Base-by-base conservation (phyloP, 345 rosid species). In the Cardamine resedifolia region DNA sequence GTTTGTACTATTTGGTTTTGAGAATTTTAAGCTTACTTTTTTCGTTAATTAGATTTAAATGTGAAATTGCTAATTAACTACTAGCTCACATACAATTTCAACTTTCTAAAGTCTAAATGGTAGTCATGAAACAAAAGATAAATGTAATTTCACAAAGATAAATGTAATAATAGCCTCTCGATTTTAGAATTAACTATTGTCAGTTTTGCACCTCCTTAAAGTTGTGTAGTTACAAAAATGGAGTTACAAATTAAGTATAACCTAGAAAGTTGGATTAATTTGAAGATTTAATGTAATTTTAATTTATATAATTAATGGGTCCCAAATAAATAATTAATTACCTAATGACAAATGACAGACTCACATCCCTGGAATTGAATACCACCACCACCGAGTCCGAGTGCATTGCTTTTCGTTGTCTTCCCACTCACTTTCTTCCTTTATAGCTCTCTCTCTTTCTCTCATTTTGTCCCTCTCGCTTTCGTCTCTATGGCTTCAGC, bases 401-500 rank as follows among this genome's bases (percentile, higher is more conserved):
- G 67, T 58, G 72, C 70, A 58, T 47, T 56, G 36, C 60, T 45
- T 77, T 72, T 60, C 73, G 11, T 71, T 33, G 61, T 68, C 38
- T 64, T 53, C 55, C 79, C 44, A 60, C 66, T 71, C 57, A 30
- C 69, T 72, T 26, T 65, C 76, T 55, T 7, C 21, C 47, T 50
- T 10, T 19, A 44, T 50, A 28, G 51, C 19, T 18, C 30, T 52
- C 45, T 53, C 26, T 21, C 27, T 33, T 12, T 3, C 49, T 12
- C 76, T 63, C 57, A 39, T n/a, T n/a, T 21, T 57, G 20, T 58
- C 14, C 36, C 26, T 10, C 53, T 74, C 57, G 19, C 68, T 39
- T 31, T 67, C 63, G 36, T 66, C 58, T 41, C 58, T 18, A 85
- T 85, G 88, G 79, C 82, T 65, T 71, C 83, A 28, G 56, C 78